Percentiles rank a stretch among this genome's conserved stretches.
Evolutionary conservation across 768 basidiomycete species (phyloP).

Genomic region (Macrolepiota dolichaula): DNA sequence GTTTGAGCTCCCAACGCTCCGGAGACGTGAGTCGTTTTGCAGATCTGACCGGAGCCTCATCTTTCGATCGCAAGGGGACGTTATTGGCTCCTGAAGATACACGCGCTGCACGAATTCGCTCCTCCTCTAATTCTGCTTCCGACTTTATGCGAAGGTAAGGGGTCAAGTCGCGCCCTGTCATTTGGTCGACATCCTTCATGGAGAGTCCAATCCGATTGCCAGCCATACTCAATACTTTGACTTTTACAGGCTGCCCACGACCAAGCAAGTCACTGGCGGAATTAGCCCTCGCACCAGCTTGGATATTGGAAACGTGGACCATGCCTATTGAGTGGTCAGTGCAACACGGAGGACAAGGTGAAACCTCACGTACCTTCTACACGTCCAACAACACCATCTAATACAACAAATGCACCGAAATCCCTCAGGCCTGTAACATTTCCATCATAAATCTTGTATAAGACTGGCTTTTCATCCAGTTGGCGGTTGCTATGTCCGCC

Average conservation of each 20-base stretch:
- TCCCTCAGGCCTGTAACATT: constrained; percentile 85
- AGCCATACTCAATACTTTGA: constrained; percentile 94
- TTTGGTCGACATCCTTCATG: constrained; percentile 98
- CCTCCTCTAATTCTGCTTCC: constrained; percentile 90
- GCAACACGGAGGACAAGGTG: not conserved
- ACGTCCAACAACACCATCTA: constrained; percentile 84
- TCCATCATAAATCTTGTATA: constrained; percentile 95
- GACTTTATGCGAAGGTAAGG: constrained; percentile 94
- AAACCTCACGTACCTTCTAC: constrained; percentile 70
- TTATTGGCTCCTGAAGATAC: constrained; percentile 84
- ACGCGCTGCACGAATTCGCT: constrained; percentile 56
- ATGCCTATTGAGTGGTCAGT: constrained; percentile 57
- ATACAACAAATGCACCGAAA: constrained; percentile 90
- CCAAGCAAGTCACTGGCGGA: constrained; percentile 84
- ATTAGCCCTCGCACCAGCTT: constrained; percentile 79
- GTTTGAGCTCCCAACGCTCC: constrained; percentile 99
- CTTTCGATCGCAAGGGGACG: constrained; percentile 63
- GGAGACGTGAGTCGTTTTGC: constrained; percentile 93
- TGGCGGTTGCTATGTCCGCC: constrained; percentile 32
- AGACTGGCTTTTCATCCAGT: constrained; percentile 78
- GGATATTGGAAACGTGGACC: constrained; percentile 95
- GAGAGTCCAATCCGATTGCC: constrained; percentile 81
- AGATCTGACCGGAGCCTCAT: constrained; percentile 59
- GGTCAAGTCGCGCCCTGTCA: constrained; percentile 84
- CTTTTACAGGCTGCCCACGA: constrained; percentile 83